Evolutionary conservation across 768 basidiomycete genomes (phyloP).

Genomic region (Amanita inopinata): DNA sequence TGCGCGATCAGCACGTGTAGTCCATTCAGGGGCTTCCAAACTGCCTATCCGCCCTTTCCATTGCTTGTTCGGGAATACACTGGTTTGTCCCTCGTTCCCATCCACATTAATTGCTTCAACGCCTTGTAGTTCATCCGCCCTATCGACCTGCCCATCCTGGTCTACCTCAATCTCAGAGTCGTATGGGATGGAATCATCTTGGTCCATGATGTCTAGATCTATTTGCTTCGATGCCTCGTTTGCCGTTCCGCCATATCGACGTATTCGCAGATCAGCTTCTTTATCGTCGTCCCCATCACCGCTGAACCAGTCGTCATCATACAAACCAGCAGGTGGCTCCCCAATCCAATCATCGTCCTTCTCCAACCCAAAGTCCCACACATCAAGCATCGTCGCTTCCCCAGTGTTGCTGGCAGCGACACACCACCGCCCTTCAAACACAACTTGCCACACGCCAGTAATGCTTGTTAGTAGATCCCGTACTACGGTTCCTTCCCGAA

Average conservation of each 20-base stretch:
- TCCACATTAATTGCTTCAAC: slow-evolving; percentile 10
- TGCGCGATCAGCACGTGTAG: too few species aligned
- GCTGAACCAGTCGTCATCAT: slow-evolving; percentile 58
- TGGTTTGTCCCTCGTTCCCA: too few species aligned
- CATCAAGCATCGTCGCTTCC: slow-evolving; percentile 71
- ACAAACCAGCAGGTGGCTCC: slow-evolving; percentile 64
- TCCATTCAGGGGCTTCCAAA: too few species aligned
- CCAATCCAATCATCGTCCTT: slow-evolving; percentile 76
- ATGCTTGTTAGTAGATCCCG: slow-evolving; percentile 87
- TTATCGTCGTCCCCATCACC: slow-evolving; percentile 43
- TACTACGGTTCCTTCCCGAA: slow-evolving; percentile 76
- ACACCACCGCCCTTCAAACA: slow-evolving; percentile 89
- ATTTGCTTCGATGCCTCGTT: slow-evolving; percentile 39
- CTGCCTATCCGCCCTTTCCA: too few species aligned
- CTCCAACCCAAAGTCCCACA: slow-evolving; percentile 83
- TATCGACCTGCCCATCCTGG: slow-evolving; percentile 16
- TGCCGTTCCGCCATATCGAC: slow-evolving; percentile 18
- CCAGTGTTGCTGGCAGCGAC: slow-evolving; percentile 87
- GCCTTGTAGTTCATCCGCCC: slow-evolving; percentile 10
- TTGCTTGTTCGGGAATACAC: too few species aligned
- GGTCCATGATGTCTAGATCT: slow-evolving; percentile 68
- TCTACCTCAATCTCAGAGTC: slow-evolving; percentile 29
- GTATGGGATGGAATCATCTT: slow-evolving; percentile 38
- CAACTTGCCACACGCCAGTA: slow-evolving; percentile 95
- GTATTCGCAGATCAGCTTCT: slow-evolving; percentile 17